Conservation (phyloP, 257 asterid genomes). For the Solanum ossicruentum region DNA sequence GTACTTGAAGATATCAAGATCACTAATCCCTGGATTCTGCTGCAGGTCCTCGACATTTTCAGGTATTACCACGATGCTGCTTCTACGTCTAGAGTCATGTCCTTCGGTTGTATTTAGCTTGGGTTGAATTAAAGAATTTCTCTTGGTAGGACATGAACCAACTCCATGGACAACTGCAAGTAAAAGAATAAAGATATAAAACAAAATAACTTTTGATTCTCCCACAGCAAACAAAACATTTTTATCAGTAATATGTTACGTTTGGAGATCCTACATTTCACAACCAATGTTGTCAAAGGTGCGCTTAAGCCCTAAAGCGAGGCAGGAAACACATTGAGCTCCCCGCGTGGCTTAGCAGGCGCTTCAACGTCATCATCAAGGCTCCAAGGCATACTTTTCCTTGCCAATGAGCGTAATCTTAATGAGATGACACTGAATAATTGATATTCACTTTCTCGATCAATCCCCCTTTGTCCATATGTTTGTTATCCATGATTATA, state of each 20-base stretch:
- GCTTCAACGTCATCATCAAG: no score
- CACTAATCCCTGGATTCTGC: slow-evolving; percentile 49
- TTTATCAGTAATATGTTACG: background rate
- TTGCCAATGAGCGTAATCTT: background rate
- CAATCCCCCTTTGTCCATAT: background rate
- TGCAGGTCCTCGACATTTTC: slow-evolving; percentile 65
- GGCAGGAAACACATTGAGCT: no score
- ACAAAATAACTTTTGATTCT: background rate
- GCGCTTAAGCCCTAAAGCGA: background rate
- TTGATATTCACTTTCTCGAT: background rate
- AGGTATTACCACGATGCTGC: slow-evolving; percentile 33
- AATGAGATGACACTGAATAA: background rate
- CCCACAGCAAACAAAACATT: background rate
- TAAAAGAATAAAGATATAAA: background rate
- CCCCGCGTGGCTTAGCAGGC: no score
- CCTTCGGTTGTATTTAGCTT: background rate
- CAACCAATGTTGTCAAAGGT: background rate
- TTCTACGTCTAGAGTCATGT: slow-evolving; percentile 9
- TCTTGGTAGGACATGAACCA: slow-evolving; percentile 21
- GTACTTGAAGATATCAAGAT: slow-evolving; percentile 74
- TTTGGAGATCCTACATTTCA: background rate
- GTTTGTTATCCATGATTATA: background rate
- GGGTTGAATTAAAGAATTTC: slow-evolving; percentile 17
- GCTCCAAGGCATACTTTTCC: no score
- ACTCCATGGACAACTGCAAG: slow-evolving; percentile 15